Percentiles rank a stretch among this genome's conserved stretches.
Conservation (phyloP, 805 yeast species). For the Wickerhamiella azyma region DNA sequence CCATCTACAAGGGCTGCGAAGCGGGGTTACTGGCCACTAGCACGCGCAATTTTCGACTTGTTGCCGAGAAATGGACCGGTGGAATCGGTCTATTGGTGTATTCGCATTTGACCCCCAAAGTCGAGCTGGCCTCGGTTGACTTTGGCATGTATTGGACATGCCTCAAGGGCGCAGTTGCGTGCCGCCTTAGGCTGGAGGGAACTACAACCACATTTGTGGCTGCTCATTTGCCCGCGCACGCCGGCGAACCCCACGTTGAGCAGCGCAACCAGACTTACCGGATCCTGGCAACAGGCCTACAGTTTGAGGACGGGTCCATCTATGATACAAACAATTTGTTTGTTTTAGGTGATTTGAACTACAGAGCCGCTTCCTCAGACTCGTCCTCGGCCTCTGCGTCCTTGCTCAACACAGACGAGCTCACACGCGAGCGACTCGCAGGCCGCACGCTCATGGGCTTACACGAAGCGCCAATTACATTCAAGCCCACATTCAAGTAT, state of each 20-base stretch:
- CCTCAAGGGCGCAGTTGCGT: constrained; percentile 62
- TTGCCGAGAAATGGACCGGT: constrained; percentile 19
- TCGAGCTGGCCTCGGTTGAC: constrained; percentile 15
- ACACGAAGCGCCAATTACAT: constrained; percentile 47
- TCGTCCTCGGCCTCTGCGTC: not conserved
- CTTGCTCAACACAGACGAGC: constrained; percentile 33
- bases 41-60: constrained; percentile 9
- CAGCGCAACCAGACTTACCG: constrained; percentile 42
- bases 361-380: constrained; percentile 43
- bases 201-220: constrained; percentile 45
- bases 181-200: constrained; percentile 33
- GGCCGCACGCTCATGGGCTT: constrained; percentile 48
- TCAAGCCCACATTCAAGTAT: constrained; percentile 75
- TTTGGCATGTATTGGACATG: constrained; percentile 47
- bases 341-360: constrained; percentile 77
- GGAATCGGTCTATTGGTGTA: constrained; percentile 23
- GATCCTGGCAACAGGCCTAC: constrained; percentile 38
- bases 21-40: constrained; percentile 12
- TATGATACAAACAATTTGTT: constrained; percentile 39
- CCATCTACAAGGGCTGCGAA: constrained; percentile 20
- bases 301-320: constrained; percentile 34
- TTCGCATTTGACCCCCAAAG: constrained; percentile 5
- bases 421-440: constrained; percentile 29
- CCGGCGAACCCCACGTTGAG: constrained; percentile 38
- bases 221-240: constrained; percentile 69